Conservation (phyloP, 2,329 filamentous ascomycete species). For the Gremmenia infestans region DNA sequence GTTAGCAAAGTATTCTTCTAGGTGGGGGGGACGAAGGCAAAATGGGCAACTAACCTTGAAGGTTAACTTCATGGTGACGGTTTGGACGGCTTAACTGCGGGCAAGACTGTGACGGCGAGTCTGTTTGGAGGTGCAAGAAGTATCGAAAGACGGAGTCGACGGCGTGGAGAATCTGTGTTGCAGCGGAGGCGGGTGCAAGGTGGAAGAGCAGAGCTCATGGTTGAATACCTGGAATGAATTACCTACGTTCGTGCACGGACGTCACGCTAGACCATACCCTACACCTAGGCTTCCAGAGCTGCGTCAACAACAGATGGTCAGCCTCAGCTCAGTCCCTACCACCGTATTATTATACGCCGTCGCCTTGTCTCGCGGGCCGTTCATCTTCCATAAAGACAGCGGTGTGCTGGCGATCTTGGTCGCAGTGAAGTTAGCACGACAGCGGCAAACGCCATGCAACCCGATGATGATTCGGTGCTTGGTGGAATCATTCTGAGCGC, state of each 20-base stretch:
- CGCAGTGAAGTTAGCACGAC: too few species aligned
- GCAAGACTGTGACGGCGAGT: not conserved
- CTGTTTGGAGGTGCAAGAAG: not conserved
- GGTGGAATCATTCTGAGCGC: not conserved
- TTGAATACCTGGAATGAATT: not conserved
- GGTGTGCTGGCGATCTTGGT: too few species aligned
- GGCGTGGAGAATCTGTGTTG: not conserved
- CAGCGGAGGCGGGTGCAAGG: not conserved
- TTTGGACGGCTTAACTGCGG: constrained; percentile 8
- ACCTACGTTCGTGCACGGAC: not conserved
- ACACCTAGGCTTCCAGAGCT: constrained; percentile 1
- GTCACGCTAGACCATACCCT: not conserved
- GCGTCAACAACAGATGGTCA: not conserved
- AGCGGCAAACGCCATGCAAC: too few species aligned
- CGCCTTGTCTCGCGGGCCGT: not conserved
- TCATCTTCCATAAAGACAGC: too few species aligned
- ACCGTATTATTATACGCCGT: not conserved
- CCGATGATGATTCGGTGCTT: too few species aligned
- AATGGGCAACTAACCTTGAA: constrained; percentile 53
- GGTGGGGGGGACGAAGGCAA: constrained; percentile 13
- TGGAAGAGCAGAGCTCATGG: not conserved
- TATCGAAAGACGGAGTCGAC: not conserved
- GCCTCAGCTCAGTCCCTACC: constrained; percentile 3
- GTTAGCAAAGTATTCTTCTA: constrained; percentile 24
- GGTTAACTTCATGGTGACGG: constrained; percentile 61